These are phyloP conservation scores for Magnolia officinalis DNA, from an alignment of 164 flowering plant genomes.

Conservation along the genomic window DNA sequence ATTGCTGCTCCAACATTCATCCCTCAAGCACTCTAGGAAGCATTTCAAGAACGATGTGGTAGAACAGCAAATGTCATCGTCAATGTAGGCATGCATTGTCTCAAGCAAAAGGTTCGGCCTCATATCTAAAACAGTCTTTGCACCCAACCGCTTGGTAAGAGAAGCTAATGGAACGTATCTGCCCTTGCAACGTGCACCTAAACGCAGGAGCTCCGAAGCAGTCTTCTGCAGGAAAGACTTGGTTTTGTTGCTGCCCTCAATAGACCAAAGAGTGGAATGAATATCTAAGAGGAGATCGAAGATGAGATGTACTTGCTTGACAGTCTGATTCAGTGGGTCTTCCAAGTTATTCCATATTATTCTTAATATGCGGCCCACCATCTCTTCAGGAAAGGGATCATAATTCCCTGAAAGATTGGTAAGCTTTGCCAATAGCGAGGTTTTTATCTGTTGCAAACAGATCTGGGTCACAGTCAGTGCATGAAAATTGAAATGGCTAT, in stretches of 20 bases:
- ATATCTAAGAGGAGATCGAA: slow-evolving; percentile 87
- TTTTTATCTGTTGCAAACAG: slow-evolving; percentile 92
- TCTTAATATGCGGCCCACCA: slow-evolving; percentile 62
- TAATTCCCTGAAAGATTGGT: slow-evolving; percentile 30
- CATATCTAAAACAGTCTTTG: slow-evolving; percentile 66
- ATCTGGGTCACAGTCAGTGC: slow-evolving; percentile 92
- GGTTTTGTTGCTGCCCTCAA: slow-evolving; percentile 41
- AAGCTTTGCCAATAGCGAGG: slow-evolving; percentile 50
- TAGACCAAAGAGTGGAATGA: slow-evolving; percentile 47
- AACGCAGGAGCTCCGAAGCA: slow-evolving; percentile 63
- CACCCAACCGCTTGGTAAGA: slow-evolving; percentile 87
- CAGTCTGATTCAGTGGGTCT: slow-evolving; percentile 97
- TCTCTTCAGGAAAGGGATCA: slow-evolving; percentile 61
- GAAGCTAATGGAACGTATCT: slow-evolving; percentile 92
- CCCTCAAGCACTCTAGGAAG: slow-evolving; percentile 79
- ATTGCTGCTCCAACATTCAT: slow-evolving; percentile 90
- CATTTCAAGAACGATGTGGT: slow-evolving; percentile 87
- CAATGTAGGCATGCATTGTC: slow-evolving; percentile 62
- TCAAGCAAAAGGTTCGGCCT: slow-evolving; percentile 57
- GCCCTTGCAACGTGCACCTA: slow-evolving; percentile 94
- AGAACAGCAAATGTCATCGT: slow-evolving; percentile 96
- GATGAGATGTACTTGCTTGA: slow-evolving; percentile 92
- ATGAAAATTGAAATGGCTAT: slow-evolving; percentile 95
- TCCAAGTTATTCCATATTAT: slow-evolving; percentile 97
- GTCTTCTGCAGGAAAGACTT: slow-evolving; percentile 48